A percentile compares a stretch with the other conserved stretches of the same genome.
phyloP scores from a whole-genome alignment of 2,329 filamentous ascomycete genomes.

The Cladosporium sp. region DNA sequence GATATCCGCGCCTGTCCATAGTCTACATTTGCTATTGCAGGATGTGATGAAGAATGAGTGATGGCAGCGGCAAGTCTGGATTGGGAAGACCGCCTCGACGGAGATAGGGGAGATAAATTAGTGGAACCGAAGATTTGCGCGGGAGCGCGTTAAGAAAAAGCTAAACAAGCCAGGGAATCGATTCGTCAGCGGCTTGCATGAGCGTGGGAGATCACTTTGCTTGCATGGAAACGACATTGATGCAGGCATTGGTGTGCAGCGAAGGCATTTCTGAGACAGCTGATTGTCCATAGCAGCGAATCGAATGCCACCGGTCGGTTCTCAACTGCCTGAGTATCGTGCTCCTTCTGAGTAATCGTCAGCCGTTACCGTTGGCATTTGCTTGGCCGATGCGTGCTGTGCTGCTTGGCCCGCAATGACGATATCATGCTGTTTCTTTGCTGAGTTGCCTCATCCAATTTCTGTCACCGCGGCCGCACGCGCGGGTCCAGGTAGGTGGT shows the following conservation, averaged over 20 bases:
- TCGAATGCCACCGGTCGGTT: neutral
- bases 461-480: constrained; percentile 4
- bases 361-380: neutral
- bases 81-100: neutral
- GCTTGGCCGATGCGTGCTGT: neutral
- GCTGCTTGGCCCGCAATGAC: constrained; percentile 1
- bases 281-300: neutral
- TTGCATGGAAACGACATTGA: neutral
- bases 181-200: constrained; percentile 8
- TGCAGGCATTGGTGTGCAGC: neutral
- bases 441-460: neutral
- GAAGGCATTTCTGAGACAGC: neutral
- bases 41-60: neutral
- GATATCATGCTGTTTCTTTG: constrained; percentile 1
- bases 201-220: neutral
- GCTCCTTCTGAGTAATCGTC: neutral
- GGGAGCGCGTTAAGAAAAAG: neutral
- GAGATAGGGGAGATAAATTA: neutral
- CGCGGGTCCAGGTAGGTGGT: neutral
- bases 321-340: neutral
- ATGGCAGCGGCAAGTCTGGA: constrained; percentile 6
- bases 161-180: neutral
- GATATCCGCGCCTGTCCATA: too few species aligned
- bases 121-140: neutral
- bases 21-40: neutral